A percentile compares a stretch with the other conserved stretches of the same genome.
Conservation (phyloP, 306 rosid species). For the Ceratonia siliqua region DNA sequence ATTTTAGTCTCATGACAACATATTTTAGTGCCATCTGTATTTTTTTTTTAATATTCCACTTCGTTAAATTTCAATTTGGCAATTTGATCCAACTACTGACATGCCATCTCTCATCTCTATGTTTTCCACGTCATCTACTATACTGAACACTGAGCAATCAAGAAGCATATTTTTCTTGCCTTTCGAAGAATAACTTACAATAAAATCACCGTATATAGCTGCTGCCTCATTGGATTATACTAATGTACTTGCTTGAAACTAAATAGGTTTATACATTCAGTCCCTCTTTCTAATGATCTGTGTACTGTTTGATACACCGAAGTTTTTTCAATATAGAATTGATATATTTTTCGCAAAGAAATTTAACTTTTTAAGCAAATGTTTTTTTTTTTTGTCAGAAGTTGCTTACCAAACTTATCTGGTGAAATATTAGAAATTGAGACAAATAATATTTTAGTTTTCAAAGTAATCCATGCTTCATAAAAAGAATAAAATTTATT, state of each 20-base stretch:
- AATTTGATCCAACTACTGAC: slow-evolving; percentile 4
- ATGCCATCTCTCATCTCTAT: neutral
- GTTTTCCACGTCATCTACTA: slow-evolving; percentile 13
- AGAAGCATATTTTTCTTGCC: slow-evolving; percentile 16
- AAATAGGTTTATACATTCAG: neutral
- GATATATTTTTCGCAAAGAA: neutral
- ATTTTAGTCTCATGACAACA: neutral
- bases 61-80: neutral
- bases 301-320: neutral
- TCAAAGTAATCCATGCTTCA: neutral
- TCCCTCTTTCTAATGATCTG: neutral
- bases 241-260: neutral
- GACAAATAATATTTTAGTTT: neutral
- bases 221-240: neutral
- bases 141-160: neutral
- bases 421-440: neutral
- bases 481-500: neutral
- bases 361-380: neutral
- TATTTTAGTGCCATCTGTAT: neutral
- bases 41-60: neutral
- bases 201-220: neutral
- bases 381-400: no score
- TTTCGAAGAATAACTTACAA: neutral
- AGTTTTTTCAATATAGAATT: neutral
- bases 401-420: neutral